Base-by-base conservation (phyloP, 2,329 filamentous ascomycete genomes). In the Botrytis elliptica region DNA sequence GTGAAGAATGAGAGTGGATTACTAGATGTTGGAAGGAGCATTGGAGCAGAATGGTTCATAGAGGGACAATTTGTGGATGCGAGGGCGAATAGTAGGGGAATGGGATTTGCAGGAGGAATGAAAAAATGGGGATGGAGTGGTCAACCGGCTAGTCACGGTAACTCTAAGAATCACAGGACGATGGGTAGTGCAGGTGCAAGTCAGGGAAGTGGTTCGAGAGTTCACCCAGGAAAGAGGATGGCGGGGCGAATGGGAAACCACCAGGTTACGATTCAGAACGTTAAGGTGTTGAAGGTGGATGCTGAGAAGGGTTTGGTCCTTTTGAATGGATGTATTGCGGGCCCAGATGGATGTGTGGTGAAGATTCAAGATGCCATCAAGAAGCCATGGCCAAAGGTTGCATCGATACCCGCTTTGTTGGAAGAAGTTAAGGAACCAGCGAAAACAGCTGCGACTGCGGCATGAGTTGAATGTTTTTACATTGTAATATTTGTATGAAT, bases 181-280 rank as follows among this genome's bases (percentile, higher is more conserved):
- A 93, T 98, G 85, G 96, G 96, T 86, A 95, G 94, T 49, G 88
- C 92, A 12, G 96, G 96, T 82, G 93, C 92, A 75, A 93, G 92
- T 78, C 96, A 99, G 84, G 96, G 96, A 77, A 91, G 92, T 81
- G 96, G 96, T 84, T 97, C 93, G 76, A 90, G 96, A 84, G 95
- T 99, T 38, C 86, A 94, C 81, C 96, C 96, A 0, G 96, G 96
- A 75, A 99, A 99, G 89, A 96, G 94, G 85, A 99, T 99, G 96
- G 90, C 96, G 5, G 96, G 96, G 72, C 90, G 93, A 74, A 98
- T 99, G 96, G 96, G 96, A 76, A 93, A 92, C 77, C 89, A 97
- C 83, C 90, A 89, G 78, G 92, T 94, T 73, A 99, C 96, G 66
- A 88, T 96, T 74, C 95, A 98, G 87, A 98, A 97, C 84, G 85